Base-by-base conservation (phyloP, 2,329 filamentous ascomycete species). In the Blumeriella jaapii region DNA sequence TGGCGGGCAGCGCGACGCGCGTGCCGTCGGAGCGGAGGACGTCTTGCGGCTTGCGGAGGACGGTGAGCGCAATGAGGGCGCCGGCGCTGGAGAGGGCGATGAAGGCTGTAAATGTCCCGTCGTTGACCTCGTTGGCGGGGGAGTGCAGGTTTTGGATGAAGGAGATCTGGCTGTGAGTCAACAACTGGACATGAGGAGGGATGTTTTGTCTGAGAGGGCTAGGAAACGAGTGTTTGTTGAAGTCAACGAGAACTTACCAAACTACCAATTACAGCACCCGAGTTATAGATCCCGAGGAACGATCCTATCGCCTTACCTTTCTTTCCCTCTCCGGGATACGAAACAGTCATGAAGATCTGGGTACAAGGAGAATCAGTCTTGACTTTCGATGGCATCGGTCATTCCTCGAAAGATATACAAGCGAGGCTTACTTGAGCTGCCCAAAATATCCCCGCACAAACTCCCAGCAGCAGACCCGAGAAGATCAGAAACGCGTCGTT, bases 231-330 rank as follows among this genome's bases (percentile, higher is more conserved):
- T n/a, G n/a, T n/a, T n/a, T n/a, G n/a, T n/a, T n/a, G n/a, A n/a
- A n/a, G n/a, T n/a, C n/a, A n/a, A n/a, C n/a, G 13, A 12, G 8
- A 27, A 27, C 25, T 13, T 6, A 27, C 25, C 25, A 27, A 7
- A 14, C 25, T 27, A 31, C 40, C 40, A 23, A 43, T 37, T 18
- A 33, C 40, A 31, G 33, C 40, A 3, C 40, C 38, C 4, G 32
- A 24, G 12, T 43, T 43, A 12, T 27, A 43, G 16, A 43, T 38
- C n/a, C 27, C 34, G 38, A 38, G 41, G 23, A 41, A 93, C 63
- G 75, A 78, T 38, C 80, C 81, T 55, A 93, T 91, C 56, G 83
- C 93, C 39, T 78, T 77, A 23, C 86, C 86, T 66, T 93, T 93
- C 45, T 74, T 71, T 20, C 73, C 59, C 60, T 93, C 84, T 8